Base-by-base conservation (phyloP, 768 basidiomycete species). In the Cyclocybe aegerita region DNA sequence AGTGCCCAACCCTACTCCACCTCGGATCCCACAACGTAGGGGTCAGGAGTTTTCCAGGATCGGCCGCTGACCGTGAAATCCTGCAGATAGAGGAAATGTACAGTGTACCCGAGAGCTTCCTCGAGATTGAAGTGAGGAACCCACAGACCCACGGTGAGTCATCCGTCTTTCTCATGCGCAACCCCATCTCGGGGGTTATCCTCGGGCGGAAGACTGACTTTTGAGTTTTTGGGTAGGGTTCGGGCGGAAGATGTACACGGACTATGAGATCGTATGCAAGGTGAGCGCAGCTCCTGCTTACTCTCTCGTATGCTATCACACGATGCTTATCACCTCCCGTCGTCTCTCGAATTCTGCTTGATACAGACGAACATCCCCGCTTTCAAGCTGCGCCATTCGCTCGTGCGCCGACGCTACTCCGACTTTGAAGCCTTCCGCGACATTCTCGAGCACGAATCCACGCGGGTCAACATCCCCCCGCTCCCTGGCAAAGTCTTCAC, bases 401-500 rank as follows among this genome's bases (percentile, higher is more conserved):
- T 89, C 36, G 93, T 95, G 39, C 82, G 92, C 43, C 78, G 93
- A 39, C 86, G 93, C 42, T 95, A 95, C 67, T 92, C 88, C 37
- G 92, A 95, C 66, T 95, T 95, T 63, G 93, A 95, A 64, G 94
- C 96, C 1, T 99, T 99, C 78, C 86, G 94, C 43, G 96, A 99
- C 66, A 93, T 97, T 65, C 84, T 99, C 44, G 97, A 99, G 70
- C 86, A 93, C 60, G 97, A 99, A 70, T 90, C 88, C 4, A 97
- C 96, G 9, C 80, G 97, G 38, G 97, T 99, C 60, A 99, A 98
- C 70, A 98, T 99, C 63, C 96, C 97, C 1, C 84, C 93, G 12
- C 83, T 99, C 32, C 96, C 97, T n/a, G 97, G 97, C 48, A 99
- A 98, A 70, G 92, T 98, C 36, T 99, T 99, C 72, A 97, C 95